These are phyloP conservation scores for Penicillium angulare DNA, from an alignment of 495 filamentous ascomycete genomes.

Conservation along the genomic window DNA sequence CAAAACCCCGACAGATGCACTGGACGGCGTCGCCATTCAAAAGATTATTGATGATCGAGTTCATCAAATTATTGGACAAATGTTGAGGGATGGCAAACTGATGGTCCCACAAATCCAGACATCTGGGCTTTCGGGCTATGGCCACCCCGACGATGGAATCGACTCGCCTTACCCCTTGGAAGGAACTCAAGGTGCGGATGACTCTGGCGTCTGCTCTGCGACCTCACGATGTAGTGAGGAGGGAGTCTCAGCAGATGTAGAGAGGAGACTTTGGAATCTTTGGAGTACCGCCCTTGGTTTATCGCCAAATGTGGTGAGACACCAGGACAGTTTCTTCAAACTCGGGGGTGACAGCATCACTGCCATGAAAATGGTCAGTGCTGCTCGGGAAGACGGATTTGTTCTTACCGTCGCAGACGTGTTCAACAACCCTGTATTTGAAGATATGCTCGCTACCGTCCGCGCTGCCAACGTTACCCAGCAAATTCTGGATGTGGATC, in stretches of 20 bases:
- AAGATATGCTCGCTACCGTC: slow-evolving; percentile 43
- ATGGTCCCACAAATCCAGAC: slow-evolving; percentile 20
- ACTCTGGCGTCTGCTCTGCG: slow-evolving; percentile 25
- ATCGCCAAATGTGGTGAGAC: slow-evolving; percentile 35
- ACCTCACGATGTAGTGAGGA: slow-evolving; percentile 26
- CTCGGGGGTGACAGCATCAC: slow-evolving; percentile 57
- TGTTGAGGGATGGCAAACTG: slow-evolving; percentile 37
- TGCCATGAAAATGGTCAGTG: slow-evolving; percentile 67
- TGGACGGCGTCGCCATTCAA: slow-evolving; percentile 31
- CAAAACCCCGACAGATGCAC: slow-evolving; percentile 6
- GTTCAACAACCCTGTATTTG: slow-evolving; percentile 46
- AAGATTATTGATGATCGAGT: slow-evolving; percentile 42
- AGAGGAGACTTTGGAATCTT: slow-evolving; percentile 41
- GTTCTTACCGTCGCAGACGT: slow-evolving; percentile 56
- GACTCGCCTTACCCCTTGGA: slow-evolving; percentile 22
- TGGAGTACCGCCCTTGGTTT: slow-evolving; percentile 48
- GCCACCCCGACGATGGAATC: slow-evolving; percentile 10
- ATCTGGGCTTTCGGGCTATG: slow-evolving; percentile 15
- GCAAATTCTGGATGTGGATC: slow-evolving; percentile 23
- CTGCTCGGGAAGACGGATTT: slow-evolving; percentile 52
- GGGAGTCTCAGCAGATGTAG: slow-evolving; percentile 25
- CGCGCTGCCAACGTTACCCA: slow-evolving; percentile 26
- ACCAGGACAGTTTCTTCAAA: slow-evolving; percentile 49
- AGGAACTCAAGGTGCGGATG: slow-evolving; percentile 17
- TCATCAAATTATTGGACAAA: slow-evolving; percentile 37